Conservation (phyloP, 805 yeast genomes). For the Cyberlindnera galapagoensis region DNA sequence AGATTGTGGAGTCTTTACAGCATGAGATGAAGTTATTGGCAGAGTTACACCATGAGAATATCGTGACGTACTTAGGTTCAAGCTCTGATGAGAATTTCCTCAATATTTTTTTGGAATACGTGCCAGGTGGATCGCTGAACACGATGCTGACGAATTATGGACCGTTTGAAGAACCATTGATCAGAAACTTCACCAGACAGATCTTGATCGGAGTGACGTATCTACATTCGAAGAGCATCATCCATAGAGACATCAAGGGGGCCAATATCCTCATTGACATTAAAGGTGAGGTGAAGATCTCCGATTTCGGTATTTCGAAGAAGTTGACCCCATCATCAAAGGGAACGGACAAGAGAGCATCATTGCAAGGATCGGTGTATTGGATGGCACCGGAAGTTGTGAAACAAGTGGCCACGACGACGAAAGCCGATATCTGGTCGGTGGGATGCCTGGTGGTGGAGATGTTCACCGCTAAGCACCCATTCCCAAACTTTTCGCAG, state of each 20-base stretch:
- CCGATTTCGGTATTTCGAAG: slow-evolving; percentile 81
- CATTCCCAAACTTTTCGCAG: slow-evolving; percentile 90
- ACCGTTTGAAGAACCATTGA: slow-evolving; percentile 72
- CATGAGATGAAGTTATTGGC: slow-evolving; percentile 74
- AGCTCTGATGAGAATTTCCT: slow-evolving; percentile 63
- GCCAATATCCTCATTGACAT: slow-evolving; percentile 80
- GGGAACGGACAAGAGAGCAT: slow-evolving; percentile 51
- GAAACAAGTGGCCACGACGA: slow-evolving; percentile 84
- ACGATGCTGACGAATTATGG: slow-evolving; percentile 68
- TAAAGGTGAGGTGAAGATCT: slow-evolving; percentile 74
- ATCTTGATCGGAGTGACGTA: slow-evolving; percentile 70
- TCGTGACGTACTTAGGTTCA: slow-evolving; percentile 88
- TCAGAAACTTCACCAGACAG: slow-evolving; percentile 67
- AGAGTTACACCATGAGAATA: slow-evolving; percentile 82
- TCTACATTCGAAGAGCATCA: slow-evolving; percentile 66
- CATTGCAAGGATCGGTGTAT: slow-evolving; percentile 89
- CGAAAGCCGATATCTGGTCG: slow-evolving; percentile 95
- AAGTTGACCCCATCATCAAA: slow-evolving; percentile 45
- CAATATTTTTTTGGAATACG: slow-evolving; percentile 77
- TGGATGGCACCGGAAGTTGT: slow-evolving; percentile 99
- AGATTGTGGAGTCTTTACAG: slow-evolving; percentile 75
- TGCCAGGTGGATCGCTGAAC: slow-evolving; percentile 68
- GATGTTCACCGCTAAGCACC: slow-evolving; percentile 94
- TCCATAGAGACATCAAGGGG: slow-evolving; percentile 85
- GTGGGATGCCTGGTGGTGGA: slow-evolving; percentile 91